phyloP scores from a whole-genome alignment of 2,329 filamentous ascomycete species.

The Neofusicoccum kwambonambiense region DNA sequence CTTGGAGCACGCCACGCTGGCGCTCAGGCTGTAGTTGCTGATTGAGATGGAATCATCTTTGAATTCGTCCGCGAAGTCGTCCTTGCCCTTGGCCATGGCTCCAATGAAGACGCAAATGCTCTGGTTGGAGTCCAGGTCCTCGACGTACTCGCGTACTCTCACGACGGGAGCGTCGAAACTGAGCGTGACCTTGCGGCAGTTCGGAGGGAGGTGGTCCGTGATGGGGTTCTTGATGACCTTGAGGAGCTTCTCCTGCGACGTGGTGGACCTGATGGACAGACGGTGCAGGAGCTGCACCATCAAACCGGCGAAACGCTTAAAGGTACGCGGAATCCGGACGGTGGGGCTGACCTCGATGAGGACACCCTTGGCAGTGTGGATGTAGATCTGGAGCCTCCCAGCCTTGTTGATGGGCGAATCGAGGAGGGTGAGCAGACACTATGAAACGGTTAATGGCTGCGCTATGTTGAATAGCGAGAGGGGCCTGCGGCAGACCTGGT shows the following conservation, averaged over 20 bases:
- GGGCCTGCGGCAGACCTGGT: slow-evolving; percentile 68
- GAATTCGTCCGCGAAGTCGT: slow-evolving; percentile 90
- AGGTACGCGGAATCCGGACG: slow-evolving; percentile 94
- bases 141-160: slow-evolving; percentile 84
- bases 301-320: slow-evolving; percentile 96
- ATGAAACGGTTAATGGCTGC: slow-evolving; percentile 21
- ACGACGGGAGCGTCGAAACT: slow-evolving; percentile 91
- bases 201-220: slow-evolving; percentile 91
- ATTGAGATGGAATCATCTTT: slow-evolving; percentile 98
- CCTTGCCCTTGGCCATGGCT: slow-evolving; percentile 95
- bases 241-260: slow-evolving; percentile 94
- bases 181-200: slow-evolving; percentile 95
- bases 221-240: slow-evolving; percentile 98
- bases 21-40: slow-evolving; percentile 95
- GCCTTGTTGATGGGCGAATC: slow-evolving; percentile 99
- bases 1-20: slow-evolving; percentile 98
- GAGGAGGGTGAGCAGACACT: slow-evolving; percentile 95
- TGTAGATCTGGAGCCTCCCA: slow-evolving; percentile 96
- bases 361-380: slow-evolving; percentile 95
- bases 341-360: slow-evolving; percentile 98
- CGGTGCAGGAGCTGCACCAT: slow-evolving; percentile 98
- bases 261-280: slow-evolving; percentile 92
- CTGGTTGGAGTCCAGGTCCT: slow-evolving; percentile 73
- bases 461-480: slow-evolving; percentile 22
- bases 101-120: slow-evolving; percentile 98